phyloP scores from a whole-genome alignment of 495 filamentous ascomycete genomes.

The Penicillium coprophilum region DNA sequence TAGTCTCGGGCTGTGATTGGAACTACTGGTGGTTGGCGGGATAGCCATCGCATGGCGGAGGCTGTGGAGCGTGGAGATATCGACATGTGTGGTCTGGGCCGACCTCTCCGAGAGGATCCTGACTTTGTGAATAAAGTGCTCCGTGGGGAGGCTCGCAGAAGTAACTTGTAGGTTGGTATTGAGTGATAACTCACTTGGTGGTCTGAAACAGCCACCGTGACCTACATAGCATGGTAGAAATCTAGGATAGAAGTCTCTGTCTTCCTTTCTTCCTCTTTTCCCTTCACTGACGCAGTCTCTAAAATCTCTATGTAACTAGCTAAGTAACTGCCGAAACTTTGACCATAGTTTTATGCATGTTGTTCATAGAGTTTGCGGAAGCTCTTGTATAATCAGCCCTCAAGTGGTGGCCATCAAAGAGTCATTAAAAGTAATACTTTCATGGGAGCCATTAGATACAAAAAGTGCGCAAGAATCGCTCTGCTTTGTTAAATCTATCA shows the following conservation, averaged over 20 bases:
- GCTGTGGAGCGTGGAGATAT: constrained; percentile 18
- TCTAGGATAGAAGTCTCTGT: too few species aligned
- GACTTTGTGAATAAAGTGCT: constrained; percentile 18
- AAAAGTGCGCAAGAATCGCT: not conserved
- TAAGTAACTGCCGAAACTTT: too few species aligned
- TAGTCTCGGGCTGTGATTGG: constrained; percentile 23
- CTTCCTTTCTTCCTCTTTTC: too few species aligned
- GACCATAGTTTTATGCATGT: too few species aligned
- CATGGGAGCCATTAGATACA: not conserved
- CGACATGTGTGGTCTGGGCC: constrained; percentile 20
- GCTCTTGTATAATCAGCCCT: too few species aligned
- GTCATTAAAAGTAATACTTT: not conserved
- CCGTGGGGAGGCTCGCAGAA: constrained; percentile 8
- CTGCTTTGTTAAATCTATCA: constrained; percentile 1
- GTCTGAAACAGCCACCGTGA: too few species aligned
- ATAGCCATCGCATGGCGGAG: constrained; percentile 19
- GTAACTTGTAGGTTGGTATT: constrained; percentile 7
- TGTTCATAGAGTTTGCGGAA: too few species aligned
- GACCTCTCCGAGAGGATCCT: constrained; percentile 20
- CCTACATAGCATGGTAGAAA: too few species aligned
- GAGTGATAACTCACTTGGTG: too few species aligned
- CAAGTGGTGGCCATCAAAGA: not conserved
- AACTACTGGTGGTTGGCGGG: constrained; percentile 21
- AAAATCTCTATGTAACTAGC: too few species aligned
- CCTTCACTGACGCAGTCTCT: too few species aligned